These are phyloP conservation scores for Vicia faba DNA, from an alignment of 306 rosid species.

Conservation along the genomic window DNA sequence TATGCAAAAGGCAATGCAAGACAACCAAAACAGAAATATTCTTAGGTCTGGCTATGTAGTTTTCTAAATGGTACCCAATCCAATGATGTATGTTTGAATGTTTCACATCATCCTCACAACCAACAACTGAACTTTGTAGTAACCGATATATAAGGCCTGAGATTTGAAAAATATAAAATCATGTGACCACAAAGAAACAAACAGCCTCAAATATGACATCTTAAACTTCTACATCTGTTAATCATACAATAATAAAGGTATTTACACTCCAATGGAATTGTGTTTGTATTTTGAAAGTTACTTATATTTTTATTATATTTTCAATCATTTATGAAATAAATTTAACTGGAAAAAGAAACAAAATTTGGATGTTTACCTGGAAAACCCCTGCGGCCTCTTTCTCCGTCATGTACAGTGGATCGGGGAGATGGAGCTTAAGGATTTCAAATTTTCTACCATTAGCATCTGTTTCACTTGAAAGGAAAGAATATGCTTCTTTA, in stretches of 20 bases:
- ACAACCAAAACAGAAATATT: conserved; percentile 26
- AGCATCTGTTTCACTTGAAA: conserved; percentile 72
- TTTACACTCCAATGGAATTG: neutral
- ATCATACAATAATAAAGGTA: neutral
- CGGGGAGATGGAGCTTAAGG: conserved; percentile 77
- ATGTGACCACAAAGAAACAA: conserved; percentile 1
- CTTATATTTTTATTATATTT: neutral
- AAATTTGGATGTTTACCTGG: conserved; percentile 49
- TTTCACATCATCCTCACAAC: conserved; percentile 12
- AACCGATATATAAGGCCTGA: neutral
- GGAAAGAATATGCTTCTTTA: conserved; percentile 65
- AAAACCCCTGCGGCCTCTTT: conserved; percentile 73
- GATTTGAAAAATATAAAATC: neutral
- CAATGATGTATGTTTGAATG: neutral
- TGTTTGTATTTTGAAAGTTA: conserved; percentile 7
- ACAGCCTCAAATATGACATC: conserved; percentile 6
- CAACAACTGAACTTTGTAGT: conserved; percentile 10
- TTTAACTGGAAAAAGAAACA: conserved; percentile 4
- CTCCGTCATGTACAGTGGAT: conserved; percentile 73
- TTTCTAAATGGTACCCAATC: conserved; percentile 20
- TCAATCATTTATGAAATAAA: conserved; percentile 10
- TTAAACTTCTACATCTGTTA: conserved; percentile 5
- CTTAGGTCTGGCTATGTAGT: neutral
- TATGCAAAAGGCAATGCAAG: neutral
- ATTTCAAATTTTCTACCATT: conserved; percentile 72